Conservation (phyloP, 2,329 filamentous ascomycete species). For the Westerdykella aurantiaca region DNA sequence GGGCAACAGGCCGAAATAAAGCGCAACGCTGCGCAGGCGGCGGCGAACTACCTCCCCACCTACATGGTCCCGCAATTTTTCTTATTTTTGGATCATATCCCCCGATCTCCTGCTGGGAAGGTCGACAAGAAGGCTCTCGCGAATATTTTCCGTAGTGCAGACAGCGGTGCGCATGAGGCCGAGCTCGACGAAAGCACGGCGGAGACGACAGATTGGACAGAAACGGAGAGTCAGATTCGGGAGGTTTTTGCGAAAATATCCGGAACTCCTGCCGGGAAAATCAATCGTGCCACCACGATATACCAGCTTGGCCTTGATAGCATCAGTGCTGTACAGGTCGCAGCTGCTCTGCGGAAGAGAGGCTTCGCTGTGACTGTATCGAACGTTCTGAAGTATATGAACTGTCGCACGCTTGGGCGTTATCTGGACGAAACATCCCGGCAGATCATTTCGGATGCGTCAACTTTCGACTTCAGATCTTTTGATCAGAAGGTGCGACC, state of each 20-base stretch:
- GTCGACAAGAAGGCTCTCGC: conserved; percentile 34
- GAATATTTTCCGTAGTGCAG: conserved; percentile 20
- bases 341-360: conserved; percentile 57
- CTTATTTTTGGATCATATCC: conserved; percentile 29
- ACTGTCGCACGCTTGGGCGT: conserved; percentile 29
- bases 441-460: not conserved
- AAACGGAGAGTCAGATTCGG: conserved; percentile 50
- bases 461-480: conserved; percentile 43
- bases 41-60: conserved; percentile 22
- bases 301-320: conserved; percentile 89
- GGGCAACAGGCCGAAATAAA: conserved; percentile 14
- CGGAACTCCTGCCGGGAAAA: conserved; percentile 43
- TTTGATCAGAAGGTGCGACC: conserved; percentile 46
- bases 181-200: conserved; percentile 1
- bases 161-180: conserved; percentile 1
- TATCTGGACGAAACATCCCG: conserved; percentile 8
- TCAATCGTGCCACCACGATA: conserved; percentile 63
- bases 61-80: conserved; percentile 38
- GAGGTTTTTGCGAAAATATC: conserved; percentile 56
- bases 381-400: conserved; percentile 62
- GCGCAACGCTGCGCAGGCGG: conserved; percentile 11
- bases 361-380: conserved; percentile 58
- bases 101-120: conserved; percentile 38
- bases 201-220: conserved; percentile 41
- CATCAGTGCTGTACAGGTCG: conserved; percentile 77